A percentile compares a stretch with the other conserved stretches of the same genome.
phyloP scores from a whole-genome alignment of 768 basidiomycete species.

The Lentinula edodes region DNA sequence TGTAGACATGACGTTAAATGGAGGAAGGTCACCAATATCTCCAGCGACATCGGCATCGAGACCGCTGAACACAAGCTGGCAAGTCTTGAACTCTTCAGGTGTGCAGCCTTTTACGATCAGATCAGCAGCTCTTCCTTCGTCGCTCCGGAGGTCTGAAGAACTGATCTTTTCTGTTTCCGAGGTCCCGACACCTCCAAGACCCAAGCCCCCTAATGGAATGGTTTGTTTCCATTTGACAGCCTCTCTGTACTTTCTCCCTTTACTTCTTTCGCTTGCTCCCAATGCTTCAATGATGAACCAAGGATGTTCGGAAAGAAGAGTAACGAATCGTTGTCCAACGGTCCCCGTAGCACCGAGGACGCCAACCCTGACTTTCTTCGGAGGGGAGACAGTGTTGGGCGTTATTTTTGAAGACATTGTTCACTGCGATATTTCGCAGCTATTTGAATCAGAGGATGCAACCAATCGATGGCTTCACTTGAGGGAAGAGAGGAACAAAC shows the following conservation, averaged over 20 bases:
- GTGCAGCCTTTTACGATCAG: constrained; percentile 73
- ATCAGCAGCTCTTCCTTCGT: constrained; percentile 25
- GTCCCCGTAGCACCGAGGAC: constrained; percentile 89
- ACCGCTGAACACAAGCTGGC: constrained; percentile 90
- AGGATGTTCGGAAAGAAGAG: constrained; percentile 80
- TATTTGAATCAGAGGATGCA: neutral
- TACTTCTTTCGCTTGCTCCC: constrained; percentile 85
- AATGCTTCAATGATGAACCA: constrained; percentile 86
- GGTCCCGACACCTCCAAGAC: neutral
- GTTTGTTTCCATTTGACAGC: constrained; percentile 88
- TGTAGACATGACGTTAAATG: neutral
- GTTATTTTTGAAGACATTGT: neutral
- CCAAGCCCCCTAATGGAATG: constrained; percentile 41
- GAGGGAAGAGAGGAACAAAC: neutral
- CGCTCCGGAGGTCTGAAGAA: constrained; percentile 30
- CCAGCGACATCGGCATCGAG: constrained; percentile 93
- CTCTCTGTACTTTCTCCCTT: constrained; percentile 71
- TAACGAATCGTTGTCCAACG: constrained; percentile 93
- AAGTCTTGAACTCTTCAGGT: constrained; percentile 72
- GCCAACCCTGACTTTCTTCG: constrained; percentile 43
- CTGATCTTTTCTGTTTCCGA: neutral
- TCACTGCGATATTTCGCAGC: neutral
- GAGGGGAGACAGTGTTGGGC: neutral
- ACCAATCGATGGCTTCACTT: neutral
- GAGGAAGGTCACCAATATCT: constrained; percentile 67